Evolutionary conservation across 129 eudicot genomes (phyloP).

Genomic region (Silybum marianum): DNA sequence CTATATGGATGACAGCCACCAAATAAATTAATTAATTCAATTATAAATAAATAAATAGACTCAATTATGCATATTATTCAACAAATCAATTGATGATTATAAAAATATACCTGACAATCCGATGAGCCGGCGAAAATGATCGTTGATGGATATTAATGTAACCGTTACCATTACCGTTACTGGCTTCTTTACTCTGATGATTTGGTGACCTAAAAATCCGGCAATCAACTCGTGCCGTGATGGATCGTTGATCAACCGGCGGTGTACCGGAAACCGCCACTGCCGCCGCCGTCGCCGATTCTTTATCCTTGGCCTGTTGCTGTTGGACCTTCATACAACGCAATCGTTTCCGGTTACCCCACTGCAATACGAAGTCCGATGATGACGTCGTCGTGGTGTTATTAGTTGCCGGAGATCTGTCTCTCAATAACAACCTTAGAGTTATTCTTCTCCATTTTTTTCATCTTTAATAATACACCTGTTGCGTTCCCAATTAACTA

Average conservation of each 20-base stretch:
- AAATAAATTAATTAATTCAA: no score
- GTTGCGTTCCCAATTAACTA: slow-evolving; percentile 36
- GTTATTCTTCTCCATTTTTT: slow-evolving; percentile 50
- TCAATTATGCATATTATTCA: no score
- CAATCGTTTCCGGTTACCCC: slow-evolving; percentile 73
- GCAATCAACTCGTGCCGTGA: no score
- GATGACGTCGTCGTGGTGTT: slow-evolving; percentile 40
- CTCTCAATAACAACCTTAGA: slow-evolving; percentile 31
- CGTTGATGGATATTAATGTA: no score
- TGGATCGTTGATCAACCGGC: background rate
- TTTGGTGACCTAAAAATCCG: no score
- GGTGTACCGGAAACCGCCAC: slow-evolving; percentile 23
- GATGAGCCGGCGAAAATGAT: no score
- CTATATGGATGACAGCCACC: no score
- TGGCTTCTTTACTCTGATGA: no score
- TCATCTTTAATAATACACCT: slow-evolving; percentile 40
- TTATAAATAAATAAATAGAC: no score
- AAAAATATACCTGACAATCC: no score
- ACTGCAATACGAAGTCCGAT: slow-evolving; percentile 68
- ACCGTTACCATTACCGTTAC: no score
- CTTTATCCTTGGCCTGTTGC: slow-evolving; percentile 14
- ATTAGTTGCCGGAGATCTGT: slow-evolving; percentile 31
- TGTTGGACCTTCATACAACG: slow-evolving; percentile 79
- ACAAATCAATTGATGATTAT: no score
- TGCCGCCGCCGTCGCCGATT: background rate